These are phyloP conservation scores for Alternaria rosae DNA, from an alignment of 2,329 filamentous ascomycete species.

Conservation along the genomic window DNA sequence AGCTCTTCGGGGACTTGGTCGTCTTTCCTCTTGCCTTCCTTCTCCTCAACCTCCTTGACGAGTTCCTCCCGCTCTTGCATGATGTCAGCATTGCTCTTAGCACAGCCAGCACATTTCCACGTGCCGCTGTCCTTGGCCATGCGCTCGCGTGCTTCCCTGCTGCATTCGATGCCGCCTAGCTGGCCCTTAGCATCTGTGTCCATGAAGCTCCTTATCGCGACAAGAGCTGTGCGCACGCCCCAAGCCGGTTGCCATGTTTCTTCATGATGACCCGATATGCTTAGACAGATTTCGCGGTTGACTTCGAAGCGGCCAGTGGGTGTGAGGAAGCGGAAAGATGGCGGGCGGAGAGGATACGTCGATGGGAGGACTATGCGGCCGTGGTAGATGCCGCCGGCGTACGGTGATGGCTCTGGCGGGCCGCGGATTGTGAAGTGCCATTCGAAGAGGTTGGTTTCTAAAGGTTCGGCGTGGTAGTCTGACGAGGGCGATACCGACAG, in stretches of 20 bases:
- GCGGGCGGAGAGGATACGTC: conserved; percentile 88
- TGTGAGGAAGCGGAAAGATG: conserved; percentile 94
- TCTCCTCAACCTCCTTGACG: conserved; percentile 56
- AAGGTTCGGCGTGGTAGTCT: conserved; percentile 84
- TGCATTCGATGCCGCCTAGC: conserved; percentile 85
- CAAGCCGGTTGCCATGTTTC: conserved; percentile 99
- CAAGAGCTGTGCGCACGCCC: conserved; percentile 89
- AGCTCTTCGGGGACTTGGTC: conserved; percentile 63
- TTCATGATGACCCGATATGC: conserved; percentile 93
- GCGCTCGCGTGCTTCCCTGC: conserved; percentile 66
- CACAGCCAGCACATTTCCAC: conserved; percentile 77
- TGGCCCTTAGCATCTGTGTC: conserved; percentile 88
- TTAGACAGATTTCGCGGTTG: conserved; percentile 95
- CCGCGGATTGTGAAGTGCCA: conserved; percentile 99
- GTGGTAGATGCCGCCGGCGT: conserved; percentile 86
- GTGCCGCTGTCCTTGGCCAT: conserved; percentile 71
- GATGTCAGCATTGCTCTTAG: conserved; percentile 74
- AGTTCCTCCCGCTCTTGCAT: conserved; percentile 73
- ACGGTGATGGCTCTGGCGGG: conserved; percentile 78
- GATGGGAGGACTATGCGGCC: conserved; percentile 91
- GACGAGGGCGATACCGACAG: conserved; percentile 79
- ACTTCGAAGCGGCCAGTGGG: conserved; percentile 92
- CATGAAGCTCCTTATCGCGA: conserved; percentile 87
- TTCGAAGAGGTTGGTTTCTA: conserved; percentile 91
- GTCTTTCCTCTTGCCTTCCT: conserved; percentile 51